These are phyloP conservation scores for Gossypium schwendimanii DNA, from an alignment of 441 rosid genomes.

Conservation along the genomic window DNA sequence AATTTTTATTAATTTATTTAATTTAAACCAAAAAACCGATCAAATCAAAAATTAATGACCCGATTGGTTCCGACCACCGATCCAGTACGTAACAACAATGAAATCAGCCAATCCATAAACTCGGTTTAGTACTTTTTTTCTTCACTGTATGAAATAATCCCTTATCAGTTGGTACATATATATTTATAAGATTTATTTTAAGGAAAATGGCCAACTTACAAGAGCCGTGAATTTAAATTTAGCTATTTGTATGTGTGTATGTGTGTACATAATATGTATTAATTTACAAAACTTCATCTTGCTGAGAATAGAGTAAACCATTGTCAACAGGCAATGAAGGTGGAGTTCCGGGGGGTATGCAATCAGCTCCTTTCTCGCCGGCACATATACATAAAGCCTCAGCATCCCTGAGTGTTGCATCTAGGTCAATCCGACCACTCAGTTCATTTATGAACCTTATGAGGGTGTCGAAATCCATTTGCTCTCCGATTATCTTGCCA, in stretches of 20 bases:
- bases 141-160: no score
- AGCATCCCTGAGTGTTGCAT: conserved; percentile 69
- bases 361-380: conserved; percentile 85
- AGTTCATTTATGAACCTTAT: conserved; percentile 89
- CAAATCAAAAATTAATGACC: no score
- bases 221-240: background rate
- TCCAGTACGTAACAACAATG: no score
- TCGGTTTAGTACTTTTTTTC: no score
- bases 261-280: background rate
- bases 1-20: no score
- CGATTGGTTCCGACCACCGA: no score
- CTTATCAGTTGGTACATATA: no score
- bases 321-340: conserved; percentile 70
- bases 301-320: conserved; percentile 49
- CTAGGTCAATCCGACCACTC: conserved; percentile 72
- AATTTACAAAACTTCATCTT: conserved; percentile 69
- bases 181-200: background rate
- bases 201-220: background rate
- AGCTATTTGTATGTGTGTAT: background rate
- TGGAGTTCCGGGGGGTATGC: conserved; percentile 91
- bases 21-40: no score
- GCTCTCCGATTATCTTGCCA: conserved; percentile 75
- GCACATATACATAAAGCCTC: conserved; percentile 93
- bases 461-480: conserved; percentile 95
- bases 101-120: no score